Evolutionary conservation across 2,329 filamentous ascomycete species (phyloP).

Genomic region (Mycogone perniciosa): DNA sequence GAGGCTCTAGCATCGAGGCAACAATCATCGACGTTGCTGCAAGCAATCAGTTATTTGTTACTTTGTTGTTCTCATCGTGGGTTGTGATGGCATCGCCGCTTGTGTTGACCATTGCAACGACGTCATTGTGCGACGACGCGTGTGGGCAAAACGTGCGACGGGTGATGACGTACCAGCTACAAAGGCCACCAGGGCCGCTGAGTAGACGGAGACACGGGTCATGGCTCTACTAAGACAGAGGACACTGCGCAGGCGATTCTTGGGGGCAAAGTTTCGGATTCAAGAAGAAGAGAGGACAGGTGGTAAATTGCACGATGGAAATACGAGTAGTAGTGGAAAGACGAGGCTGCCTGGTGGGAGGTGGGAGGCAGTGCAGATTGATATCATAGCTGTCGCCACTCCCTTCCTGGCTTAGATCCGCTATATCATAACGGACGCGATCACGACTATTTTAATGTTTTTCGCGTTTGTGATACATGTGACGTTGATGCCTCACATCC

Average conservation of each 20-base stretch:
- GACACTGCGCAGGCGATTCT: neutral
- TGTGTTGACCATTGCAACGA: constrained; percentile 6
- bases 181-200: constrained; percentile 36
- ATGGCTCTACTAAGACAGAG: constrained; percentile 21
- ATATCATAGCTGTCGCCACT: too few relatives aligned
- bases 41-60: neutral
- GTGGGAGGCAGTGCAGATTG: too few relatives aligned
- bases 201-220: constrained; percentile 40
- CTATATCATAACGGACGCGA: too few relatives aligned
- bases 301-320: too few relatives aligned
- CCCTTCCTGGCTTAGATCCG: too few relatives aligned
- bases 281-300: neutral
- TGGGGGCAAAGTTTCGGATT: neutral
- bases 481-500: too few relatives aligned
- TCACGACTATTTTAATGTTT: too few relatives aligned
- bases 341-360: too few relatives aligned
- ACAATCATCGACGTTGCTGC: constrained; percentile 66
- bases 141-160: neutral
- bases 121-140: constrained; percentile 20
- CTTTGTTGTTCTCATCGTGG: neutral
- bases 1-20: constrained; percentile 59
- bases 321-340: too few relatives aligned
- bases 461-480: too few relatives aligned
- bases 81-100: neutral
- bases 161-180: constrained; percentile 34